Conservation (phyloP, 176 grass and related monocot genomes). For the Olyra latifolia region DNA sequence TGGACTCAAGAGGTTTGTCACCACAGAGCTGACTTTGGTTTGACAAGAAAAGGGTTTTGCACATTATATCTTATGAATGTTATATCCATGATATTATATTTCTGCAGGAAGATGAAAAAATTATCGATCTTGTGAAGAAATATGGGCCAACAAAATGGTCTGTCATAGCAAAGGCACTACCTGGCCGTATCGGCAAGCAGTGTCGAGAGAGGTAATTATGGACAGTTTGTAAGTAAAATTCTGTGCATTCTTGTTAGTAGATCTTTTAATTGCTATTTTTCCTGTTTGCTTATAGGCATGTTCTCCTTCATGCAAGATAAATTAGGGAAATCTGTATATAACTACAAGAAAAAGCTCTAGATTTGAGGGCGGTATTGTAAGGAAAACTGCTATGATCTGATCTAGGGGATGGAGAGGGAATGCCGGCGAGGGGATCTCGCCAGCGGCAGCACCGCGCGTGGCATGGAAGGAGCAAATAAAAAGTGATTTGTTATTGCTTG, state of each 20-base stretch:
- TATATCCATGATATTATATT: conserved; percentile 34
- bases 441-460: no score
- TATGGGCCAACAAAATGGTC: conserved; percentile 99
- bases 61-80: conserved; percentile 33
- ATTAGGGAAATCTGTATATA: background rate
- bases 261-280: background rate
- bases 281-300: background rate
- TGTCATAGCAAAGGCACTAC: conserved; percentile 81
- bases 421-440: no score
- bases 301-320: background rate
- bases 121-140: conserved; percentile 77
- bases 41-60: conserved; percentile 9
- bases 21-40: conserved; percentile 17
- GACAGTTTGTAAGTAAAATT: background rate
- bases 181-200: conserved; percentile 98
- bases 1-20: conserved; percentile 88
- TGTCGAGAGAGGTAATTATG: conserved; percentile 85
- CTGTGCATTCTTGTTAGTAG: background rate
- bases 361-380: background rate
- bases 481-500: no score
- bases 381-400: no score
- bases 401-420: no score
- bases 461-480: no score
- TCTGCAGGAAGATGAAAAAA: conserved; percentile 89
- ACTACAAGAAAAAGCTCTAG: background rate